phyloP scores from a whole-genome alignment of 257 asterid species.

The Solanum arcanum region DNA sequence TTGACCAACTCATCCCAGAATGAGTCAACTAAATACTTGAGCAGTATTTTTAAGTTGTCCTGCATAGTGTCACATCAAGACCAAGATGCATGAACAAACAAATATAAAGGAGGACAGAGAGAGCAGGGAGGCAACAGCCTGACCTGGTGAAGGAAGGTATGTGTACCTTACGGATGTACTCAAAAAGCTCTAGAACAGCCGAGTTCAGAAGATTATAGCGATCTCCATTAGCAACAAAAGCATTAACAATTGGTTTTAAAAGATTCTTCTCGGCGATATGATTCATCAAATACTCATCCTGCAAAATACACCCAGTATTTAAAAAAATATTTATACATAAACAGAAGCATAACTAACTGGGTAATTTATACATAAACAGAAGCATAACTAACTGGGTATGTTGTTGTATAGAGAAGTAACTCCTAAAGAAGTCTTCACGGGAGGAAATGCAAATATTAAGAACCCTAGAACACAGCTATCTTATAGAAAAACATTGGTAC shows the following conservation, averaged over 20 bases:
- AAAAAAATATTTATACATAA: neutral
- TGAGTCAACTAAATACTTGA: slow-evolving; percentile 69
- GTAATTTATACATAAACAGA: neutral
- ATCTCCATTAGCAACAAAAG: slow-evolving; percentile 75
- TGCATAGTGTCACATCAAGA: slow-evolving; percentile 15
- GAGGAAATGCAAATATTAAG: neutral
- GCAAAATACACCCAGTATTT: slow-evolving; percentile 14
- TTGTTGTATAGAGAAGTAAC: neutral
- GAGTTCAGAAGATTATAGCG: slow-evolving; percentile 96
- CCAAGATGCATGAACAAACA: neutral
- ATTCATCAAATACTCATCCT: slow-evolving; percentile 92
- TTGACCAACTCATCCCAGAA: slow-evolving; percentile 78
- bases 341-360: neutral
- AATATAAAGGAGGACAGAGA: neutral
- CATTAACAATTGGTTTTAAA: slow-evolving; percentile 76
- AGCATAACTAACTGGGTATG: neutral
- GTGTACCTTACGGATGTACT: slow-evolving; percentile 62
- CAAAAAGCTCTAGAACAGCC: slow-evolving; percentile 82
- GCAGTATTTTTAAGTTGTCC: slow-evolving; percentile 76
- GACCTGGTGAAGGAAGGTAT: neutral
- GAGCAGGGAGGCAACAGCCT: neutral
- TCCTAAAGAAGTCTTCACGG: neutral
- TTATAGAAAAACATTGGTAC: neutral
- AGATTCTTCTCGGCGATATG: slow-evolving; percentile 68
- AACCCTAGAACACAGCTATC: neutral